Conservation (phyloP, 2,329 filamentous ascomycete species). For the Eutypella sp. region DNA sequence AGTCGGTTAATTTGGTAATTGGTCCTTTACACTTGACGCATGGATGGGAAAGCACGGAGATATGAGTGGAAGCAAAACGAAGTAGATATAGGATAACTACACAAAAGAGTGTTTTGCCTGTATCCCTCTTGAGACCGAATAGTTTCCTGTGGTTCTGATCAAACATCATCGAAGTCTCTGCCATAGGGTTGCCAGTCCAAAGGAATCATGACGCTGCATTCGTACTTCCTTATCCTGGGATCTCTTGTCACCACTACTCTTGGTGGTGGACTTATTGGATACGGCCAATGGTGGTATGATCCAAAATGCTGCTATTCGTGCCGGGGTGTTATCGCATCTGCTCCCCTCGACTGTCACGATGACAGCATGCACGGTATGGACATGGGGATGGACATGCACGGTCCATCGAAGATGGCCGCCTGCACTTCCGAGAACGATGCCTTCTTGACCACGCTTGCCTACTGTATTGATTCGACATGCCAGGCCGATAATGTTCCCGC, state of each 20-base stretch:
- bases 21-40: neutral
- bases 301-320: constrained; percentile 1
- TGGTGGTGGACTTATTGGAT: constrained; percentile 1
- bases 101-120: neutral
- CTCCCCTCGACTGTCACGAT: constrained; percentile 1
- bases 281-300: constrained; percentile 2
- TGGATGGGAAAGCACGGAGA: neutral
- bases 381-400: constrained; percentile 1
- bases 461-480: constrained; percentile 1
- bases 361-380: neutral
- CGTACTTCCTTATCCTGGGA: neutral
- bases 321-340: neutral
- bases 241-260: neutral
- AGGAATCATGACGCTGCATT: neutral
- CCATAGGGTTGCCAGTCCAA: neutral
- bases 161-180: neutral
- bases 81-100: neutral
- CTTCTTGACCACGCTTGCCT: constrained; percentile 3
- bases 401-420: neutral
- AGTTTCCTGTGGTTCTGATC: neutral
- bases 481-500: constrained; percentile 7
- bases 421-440: constrained; percentile 3
- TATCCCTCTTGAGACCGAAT: neutral
- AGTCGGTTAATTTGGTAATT: neutral
- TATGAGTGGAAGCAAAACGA: neutral